phyloP scores from a whole-genome alignment of 768 basidiomycete genomes.

The Daedaleopsis sinensis region DNA sequence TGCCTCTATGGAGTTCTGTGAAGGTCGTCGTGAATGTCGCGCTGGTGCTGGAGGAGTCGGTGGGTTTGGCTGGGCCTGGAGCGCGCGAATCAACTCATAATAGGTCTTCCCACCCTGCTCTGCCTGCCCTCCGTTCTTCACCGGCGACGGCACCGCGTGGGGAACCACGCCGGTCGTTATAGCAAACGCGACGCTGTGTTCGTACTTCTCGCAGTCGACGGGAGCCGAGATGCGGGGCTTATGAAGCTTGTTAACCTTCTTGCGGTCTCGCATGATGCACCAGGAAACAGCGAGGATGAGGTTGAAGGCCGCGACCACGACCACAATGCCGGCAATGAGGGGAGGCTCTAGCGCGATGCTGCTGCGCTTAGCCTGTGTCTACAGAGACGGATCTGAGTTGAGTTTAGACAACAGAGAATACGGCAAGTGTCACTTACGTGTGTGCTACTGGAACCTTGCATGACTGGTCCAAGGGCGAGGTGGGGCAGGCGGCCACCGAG shows the following conservation, averaged over 20 bases:
- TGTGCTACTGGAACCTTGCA: slow-evolving; percentile 9
- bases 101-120: slow-evolving; percentile 12
- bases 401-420: slow-evolving; percentile 12
- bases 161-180: slow-evolving; percentile 8
- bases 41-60: slow-evolving; percentile 5
- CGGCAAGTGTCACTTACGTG: slow-evolving; percentile 3
- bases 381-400: not conserved
- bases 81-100: slow-evolving; percentile 14
- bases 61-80: slow-evolving; percentile 10
- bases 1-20: slow-evolving; percentile 3
- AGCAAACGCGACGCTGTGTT: slow-evolving; percentile 12
- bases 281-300: slow-evolving; percentile 13
- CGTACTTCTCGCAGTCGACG: slow-evolving; percentile 15
- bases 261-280: slow-evolving; percentile 6
- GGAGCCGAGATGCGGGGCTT: slow-evolving; percentile 14
- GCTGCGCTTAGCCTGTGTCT: slow-evolving; percentile 18
- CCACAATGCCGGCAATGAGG: slow-evolving; percentile 20
- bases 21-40: slow-evolving; percentile 12
- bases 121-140: not conserved
- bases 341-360: slow-evolving; percentile 11
- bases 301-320: slow-evolving; percentile 18
- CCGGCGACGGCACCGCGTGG: slow-evolving; percentile 7
- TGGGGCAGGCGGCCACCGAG: not conserved
- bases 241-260: slow-evolving; percentile 8
- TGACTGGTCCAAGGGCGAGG: not conserved